These are phyloP conservation scores for Citropsis articulata DNA, from an alignment of 345 rosid species.

Conservation along the genomic window DNA sequence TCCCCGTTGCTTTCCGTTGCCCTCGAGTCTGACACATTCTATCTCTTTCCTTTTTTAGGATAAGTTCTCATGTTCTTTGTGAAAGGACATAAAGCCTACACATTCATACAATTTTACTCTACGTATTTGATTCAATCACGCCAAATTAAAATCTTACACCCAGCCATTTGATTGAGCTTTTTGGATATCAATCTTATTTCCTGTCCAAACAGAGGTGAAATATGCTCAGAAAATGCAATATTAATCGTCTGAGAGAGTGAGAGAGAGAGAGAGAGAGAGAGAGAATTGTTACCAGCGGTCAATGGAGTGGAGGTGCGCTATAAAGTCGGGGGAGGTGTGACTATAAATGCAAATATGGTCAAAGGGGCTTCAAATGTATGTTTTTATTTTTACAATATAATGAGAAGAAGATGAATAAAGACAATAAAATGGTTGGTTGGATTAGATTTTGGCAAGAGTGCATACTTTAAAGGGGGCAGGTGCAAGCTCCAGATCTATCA, in stretches of 20 bases:
- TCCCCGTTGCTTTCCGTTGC: constrained; percentile 4
- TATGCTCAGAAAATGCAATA: too few species aligned
- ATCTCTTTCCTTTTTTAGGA: constrained; percentile 39
- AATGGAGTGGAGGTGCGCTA: background rate
- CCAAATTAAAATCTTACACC: background rate
- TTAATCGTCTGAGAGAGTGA: too few species aligned
- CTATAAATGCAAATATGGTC: background rate
- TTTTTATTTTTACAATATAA: background rate
- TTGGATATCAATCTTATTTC: background rate
- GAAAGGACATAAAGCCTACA: constrained; percentile 32
- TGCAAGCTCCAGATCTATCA: constrained; percentile 5
- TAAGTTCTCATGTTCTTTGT: constrained; percentile 71
- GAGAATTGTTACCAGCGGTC: background rate
- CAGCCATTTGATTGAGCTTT: background rate
- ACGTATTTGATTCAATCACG: background rate
- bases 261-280: background rate
- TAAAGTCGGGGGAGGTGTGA: background rate
- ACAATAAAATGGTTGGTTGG: constrained; percentile 11
- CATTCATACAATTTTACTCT: constrained; percentile 17
- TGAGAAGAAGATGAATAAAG: background rate
- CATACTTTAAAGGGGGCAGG: constrained; percentile 4
- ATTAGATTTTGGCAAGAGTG: constrained; percentile 19
- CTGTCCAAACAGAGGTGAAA: background rate
- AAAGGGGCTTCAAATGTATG: constrained; percentile 1
- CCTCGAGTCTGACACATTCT: constrained; percentile 51